These are phyloP conservation scores for Anisogramma anomala DNA, from an alignment of 2,329 filamentous ascomycete species.

Conservation along the genomic window DNA sequence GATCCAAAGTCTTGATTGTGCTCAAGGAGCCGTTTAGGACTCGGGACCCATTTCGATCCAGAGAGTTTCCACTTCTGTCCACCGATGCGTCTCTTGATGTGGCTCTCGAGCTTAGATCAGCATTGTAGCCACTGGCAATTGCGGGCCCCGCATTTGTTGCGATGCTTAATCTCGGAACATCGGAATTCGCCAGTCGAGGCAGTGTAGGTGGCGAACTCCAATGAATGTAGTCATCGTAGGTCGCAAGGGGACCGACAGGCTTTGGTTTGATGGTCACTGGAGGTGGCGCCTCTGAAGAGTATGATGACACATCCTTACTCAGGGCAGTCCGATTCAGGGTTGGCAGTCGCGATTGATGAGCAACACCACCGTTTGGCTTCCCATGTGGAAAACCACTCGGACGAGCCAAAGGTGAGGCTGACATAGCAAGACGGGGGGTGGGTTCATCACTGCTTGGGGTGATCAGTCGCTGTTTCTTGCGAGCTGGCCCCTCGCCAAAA, in stretches of 20 bases:
- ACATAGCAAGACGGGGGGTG: neutral
- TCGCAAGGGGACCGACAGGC: too few species aligned
- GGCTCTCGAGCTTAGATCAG: neutral
- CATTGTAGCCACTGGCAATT: neutral
- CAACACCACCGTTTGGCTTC: neutral
- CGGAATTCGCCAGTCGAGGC: neutral
- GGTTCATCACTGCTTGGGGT: conserved; percentile 4
- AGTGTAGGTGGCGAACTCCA: neutral
- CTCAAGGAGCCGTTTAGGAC: too few species aligned
- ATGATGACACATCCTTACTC: too few species aligned
- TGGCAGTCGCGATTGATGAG: neutral
- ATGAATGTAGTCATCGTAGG: neutral
- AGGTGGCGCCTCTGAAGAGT: too few species aligned
- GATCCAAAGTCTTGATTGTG: neutral
- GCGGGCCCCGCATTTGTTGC: neutral
- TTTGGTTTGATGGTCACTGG: too few species aligned
- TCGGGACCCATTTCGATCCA: neutral
- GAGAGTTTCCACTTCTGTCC: neutral
- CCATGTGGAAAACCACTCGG: neutral
- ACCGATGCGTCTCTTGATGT: neutral
- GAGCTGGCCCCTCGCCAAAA: conserved; percentile 2
- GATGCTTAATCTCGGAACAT: neutral
- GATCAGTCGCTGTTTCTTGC: conserved; percentile 10
- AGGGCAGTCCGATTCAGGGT: neutral
- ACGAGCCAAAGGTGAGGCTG: neutral